phyloP scores from a whole-genome alignment of 2,329 filamentous ascomycete species.

The Epichloe baconii region DNA sequence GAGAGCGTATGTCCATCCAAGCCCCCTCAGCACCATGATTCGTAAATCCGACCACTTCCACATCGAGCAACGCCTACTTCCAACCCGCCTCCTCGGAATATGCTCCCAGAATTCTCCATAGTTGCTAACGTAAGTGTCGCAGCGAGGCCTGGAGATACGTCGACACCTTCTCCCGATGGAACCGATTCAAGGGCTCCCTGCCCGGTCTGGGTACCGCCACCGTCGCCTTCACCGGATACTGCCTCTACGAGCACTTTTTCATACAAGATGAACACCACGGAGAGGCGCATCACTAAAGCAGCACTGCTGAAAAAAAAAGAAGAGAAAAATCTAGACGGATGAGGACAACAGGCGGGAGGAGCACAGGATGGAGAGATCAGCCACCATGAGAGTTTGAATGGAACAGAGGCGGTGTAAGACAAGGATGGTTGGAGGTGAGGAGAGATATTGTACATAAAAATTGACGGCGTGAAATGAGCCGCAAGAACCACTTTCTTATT shows the following conservation, averaged over 20 bases:
- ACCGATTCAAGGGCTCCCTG: slow-evolving; percentile 77
- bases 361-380: neutral
- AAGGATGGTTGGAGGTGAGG: neutral
- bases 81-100: neutral
- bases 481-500: neutral
- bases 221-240: slow-evolving; percentile 82
- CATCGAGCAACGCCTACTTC: neutral
- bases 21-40: neutral
- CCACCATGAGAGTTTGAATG: neutral
- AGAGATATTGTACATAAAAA: slow-evolving; percentile 2
- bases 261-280: slow-evolving; percentile 56
- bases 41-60: neutral
- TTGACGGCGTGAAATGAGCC: neutral
- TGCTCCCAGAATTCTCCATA: slow-evolving; percentile 8
- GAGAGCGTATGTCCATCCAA: slow-evolving; percentile 36
- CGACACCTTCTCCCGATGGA: slow-evolving; percentile 75
- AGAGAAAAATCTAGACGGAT: too few species aligned
- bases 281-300: slow-evolving; percentile 26
- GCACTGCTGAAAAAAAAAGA: too few species aligned
- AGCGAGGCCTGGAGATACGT: slow-evolving; percentile 95
- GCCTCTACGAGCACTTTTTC: slow-evolving; percentile 81
- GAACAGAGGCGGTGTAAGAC: neutral
- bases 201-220: slow-evolving; percentile 87
- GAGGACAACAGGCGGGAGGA: too few species aligned
- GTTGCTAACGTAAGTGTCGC: neutral